Conservation (phyloP, 768 basidiomycete genomes). For the Strobilomyces dryophilus region DNA sequence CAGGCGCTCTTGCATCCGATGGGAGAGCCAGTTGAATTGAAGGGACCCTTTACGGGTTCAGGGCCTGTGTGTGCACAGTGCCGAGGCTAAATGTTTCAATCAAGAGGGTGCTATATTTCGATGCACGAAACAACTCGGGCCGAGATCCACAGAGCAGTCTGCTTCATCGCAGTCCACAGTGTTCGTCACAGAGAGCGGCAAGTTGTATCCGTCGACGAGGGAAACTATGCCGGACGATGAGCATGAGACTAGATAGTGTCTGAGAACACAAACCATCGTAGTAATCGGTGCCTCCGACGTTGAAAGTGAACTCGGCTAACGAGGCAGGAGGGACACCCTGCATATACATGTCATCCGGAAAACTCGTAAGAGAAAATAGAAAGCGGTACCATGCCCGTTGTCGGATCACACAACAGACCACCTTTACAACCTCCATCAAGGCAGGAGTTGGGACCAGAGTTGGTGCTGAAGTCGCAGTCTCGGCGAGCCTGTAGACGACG, state of each 20-base stretch:
- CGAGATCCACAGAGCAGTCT: slow-evolving; percentile 59
- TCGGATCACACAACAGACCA: slow-evolving; percentile 48
- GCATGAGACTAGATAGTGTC: neutral
- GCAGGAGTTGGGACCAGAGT: slow-evolving; percentile 54
- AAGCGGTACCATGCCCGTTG: slow-evolving; percentile 41
- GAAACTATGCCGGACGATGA: slow-evolving; percentile 39
- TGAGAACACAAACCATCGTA: slow-evolving; percentile 51
- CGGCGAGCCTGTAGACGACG: slow-evolving; percentile 39
- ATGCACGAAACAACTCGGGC: slow-evolving; percentile 45
- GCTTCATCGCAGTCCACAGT: slow-evolving; percentile 51
- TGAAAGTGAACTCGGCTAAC: slow-evolving; percentile 67
- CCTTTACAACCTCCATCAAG: slow-evolving; percentile 66
- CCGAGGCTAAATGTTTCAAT: neutral
- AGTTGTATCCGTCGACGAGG: slow-evolving; percentile 62
- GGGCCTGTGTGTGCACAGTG: slow-evolving; percentile 39
- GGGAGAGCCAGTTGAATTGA: slow-evolving; percentile 47
- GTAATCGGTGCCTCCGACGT: slow-evolving; percentile 42
- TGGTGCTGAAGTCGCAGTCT: slow-evolving; percentile 55
- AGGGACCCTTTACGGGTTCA: slow-evolving; percentile 46
- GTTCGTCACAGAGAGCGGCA: slow-evolving; percentile 57
- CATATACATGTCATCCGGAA: neutral
- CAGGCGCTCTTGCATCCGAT: slow-evolving; percentile 65
- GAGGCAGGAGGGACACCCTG: slow-evolving; percentile 66
- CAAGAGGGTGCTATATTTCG: neutral
- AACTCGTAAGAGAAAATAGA: neutral